Evolutionary conservation across 768 basidiomycete genomes (phyloP).

Genomic region (Cyclocybe aegerita): DNA sequence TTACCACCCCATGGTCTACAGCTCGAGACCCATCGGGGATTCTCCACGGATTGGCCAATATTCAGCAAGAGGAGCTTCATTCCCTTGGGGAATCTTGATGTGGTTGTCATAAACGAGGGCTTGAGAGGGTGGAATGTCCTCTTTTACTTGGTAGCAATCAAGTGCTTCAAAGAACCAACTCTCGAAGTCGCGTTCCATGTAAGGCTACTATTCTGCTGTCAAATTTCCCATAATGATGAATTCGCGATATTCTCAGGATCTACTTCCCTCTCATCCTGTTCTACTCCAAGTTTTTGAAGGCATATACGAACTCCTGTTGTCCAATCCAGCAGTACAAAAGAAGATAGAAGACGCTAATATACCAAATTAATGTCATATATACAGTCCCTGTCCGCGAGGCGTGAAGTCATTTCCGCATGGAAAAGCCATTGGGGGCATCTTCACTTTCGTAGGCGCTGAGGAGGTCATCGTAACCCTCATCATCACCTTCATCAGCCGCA

Average conservation of each 20-base stretch:
- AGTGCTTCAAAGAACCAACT: conserved; percentile 18
- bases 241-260: conserved; percentile 42
- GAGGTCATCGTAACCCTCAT: conserved; percentile 74
- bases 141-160: conserved; percentile 60
- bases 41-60: conserved; percentile 36
- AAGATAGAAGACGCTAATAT: conserved; percentile 3
- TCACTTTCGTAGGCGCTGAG: conserved; percentile 84
- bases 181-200: conserved; percentile 64
- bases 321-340: conserved; percentile 1
- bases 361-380: background rate
- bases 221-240: conserved; percentile 2
- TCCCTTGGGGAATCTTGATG: conserved; percentile 49
- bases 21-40: conserved; percentile 66
- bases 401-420: conserved; percentile 13
- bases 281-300: conserved; percentile 59
- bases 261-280: conserved; percentile 62
- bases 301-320: conserved; percentile 47
- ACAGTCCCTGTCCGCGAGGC: no score
- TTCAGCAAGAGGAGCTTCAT: conserved; percentile 54
- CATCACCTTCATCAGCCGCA: conserved; percentile 75
- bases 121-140: conserved; percentile 69
- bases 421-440: conserved; percentile 32
- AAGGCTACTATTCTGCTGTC: conserved; percentile 12
- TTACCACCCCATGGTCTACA: conserved; percentile 72
- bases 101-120: conserved; percentile 75